Base-by-base conservation (phyloP, 768 basidiomycete genomes). In the Termitomyces sp. region DNA sequence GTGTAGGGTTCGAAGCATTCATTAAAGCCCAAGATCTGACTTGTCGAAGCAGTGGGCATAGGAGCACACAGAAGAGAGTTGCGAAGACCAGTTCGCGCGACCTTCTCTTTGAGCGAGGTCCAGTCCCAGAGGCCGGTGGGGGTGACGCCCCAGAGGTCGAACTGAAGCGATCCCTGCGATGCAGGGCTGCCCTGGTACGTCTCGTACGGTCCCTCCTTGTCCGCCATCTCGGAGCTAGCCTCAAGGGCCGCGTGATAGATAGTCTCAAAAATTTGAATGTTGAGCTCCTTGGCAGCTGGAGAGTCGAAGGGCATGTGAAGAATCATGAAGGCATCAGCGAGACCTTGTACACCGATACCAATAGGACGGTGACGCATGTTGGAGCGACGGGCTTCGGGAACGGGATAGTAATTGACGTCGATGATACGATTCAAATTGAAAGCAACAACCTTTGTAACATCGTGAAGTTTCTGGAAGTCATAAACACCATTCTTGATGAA, bases 1-100 rank as follows among this genome's bases (percentile, higher is more conserved):
- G 96, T 98, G 72, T 98, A 99, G 1, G 97, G 94, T 73, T 99
- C 97, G 70, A 99, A 98, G 73, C 96, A 98, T 65, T 98, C 97
- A 70, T 98, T 99, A 78, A 90, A 90, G 42, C 97, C 97, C 49
- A 98, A 80, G 64, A 99, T 99, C 74, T 98, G 97, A 71, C 90
- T 93, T 2, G 97, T 99, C 22, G 93, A 96, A 1, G 97, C 97
- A 32, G 97, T 99, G 1, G 97, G 97, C 97, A 99, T 99, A n/a
- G 96, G 96, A 0, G 96, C 87, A 57, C 91, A 74, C 12, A 98
- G 76, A 17, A 98, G 76, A 30, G 96, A 95, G 75, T 98, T 98
- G 59, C 93, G 75, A 53, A 98, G 71, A 53, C 96, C 96, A 64
- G 81, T 79, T 62, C 78, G 74, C 17, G 83, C 83, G 52, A 99